Conservation (phyloP, 148 eudicot genomes). For the Oxyria digyna region DNA sequence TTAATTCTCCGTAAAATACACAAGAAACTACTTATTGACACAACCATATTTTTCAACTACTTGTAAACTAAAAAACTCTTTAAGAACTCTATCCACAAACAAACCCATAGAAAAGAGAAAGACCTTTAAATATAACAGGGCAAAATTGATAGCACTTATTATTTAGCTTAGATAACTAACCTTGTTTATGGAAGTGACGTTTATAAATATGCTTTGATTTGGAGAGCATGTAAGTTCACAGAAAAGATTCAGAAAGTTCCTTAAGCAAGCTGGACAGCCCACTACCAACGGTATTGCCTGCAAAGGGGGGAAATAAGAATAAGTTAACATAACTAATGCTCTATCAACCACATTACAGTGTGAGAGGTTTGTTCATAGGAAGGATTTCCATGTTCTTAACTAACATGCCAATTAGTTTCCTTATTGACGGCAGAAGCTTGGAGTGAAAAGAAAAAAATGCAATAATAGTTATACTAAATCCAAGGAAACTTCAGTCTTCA, state of each 20-base stretch:
- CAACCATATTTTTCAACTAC: too few relatives aligned
- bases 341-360: neutral
- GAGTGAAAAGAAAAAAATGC: too few relatives aligned
- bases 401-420: neutral
- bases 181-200: constrained; percentile 50
- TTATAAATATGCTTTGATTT: constrained; percentile 55
- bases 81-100: too few relatives aligned
- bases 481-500: too few relatives aligned
- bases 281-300: constrained; percentile 61
- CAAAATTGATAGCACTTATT: neutral
- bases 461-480: too few relatives aligned
- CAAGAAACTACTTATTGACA: too few relatives aligned
- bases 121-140: neutral
- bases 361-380: neutral
- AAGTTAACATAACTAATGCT: neutral
- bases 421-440: neutral
- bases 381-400: neutral
- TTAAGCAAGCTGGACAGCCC: constrained; percentile 69
- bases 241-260: constrained; percentile 65
- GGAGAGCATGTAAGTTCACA: constrained; percentile 75
- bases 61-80: too few relatives aligned
- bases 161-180: constrained; percentile 18
- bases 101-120: neutral
- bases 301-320: constrained; percentile 10
- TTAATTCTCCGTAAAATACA: too few relatives aligned